Evolutionary conservation across 441 rosid genomes (phyloP), one percentile per base, ranked within the genome.

Genomic region (Bruguiera hainesii): DNA sequence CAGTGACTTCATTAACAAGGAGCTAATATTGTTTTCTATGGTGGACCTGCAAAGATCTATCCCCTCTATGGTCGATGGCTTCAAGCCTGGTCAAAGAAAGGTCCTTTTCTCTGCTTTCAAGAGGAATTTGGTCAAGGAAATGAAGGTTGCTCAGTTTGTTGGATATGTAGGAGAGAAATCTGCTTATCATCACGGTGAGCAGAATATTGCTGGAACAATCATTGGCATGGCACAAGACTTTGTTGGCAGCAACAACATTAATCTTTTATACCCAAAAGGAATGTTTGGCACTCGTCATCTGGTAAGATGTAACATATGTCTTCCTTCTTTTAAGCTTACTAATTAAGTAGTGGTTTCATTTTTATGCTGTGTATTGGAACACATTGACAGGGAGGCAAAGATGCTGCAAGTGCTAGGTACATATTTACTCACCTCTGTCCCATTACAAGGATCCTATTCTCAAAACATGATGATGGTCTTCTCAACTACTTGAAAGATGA

Each of bases 41-140:
- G 99, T 98, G n/a, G 99, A 90, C 75, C 90, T 92, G 64, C 97
- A 95, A 75, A 85, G 99, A 73, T 92, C 99, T 13, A 95, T 95
- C 65, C 99, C 98, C 33, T 92, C 97, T 7, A 83, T 95, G 96
- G 86, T 92, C 56, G 99, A 95, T 73, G 99, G 99, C 65, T 80
- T 95, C 23, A 92, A 95, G 81, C 97, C 98, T 19, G 95, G 98
- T 60, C 99, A 95, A 78, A 87, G 99, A 77, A 95, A 95, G 83
- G 89, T 95, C 37, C 93, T 95, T 60, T 95, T 87, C 76, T 76
- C 86, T 71, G 76, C 89, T 60, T 95, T 96, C 77, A 96, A 96
- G 78, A 89, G 86, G 83, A 96, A 90, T 70, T 80, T 90, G 51
- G 74, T 78, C 55, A 88, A 83, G 64, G 98, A 90, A 71, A 76